Evolutionary conservation across 371 early-diverging fungal genomes (phyloP), one percentile per base, ranked within the genome.

Genomic region (Fennellomyces sp.): DNA sequence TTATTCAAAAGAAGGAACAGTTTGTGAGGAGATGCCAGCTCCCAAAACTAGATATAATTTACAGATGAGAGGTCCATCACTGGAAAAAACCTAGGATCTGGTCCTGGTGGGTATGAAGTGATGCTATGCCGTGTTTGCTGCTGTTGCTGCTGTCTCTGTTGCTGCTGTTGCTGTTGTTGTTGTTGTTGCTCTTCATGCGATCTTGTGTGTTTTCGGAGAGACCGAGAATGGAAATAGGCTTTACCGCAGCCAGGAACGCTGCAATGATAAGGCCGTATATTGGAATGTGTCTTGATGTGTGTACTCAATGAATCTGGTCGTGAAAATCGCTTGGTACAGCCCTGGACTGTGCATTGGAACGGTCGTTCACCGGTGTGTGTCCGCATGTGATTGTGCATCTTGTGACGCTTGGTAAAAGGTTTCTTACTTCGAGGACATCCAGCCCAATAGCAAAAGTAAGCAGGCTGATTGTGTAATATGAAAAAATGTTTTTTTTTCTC

Each of bases 401-500:
- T 93, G 76, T 95, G 96, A 11, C 96, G 78, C 66, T 95, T 94
- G 26, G 90, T 83, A 69, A 95, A 95, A 10, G 94, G 92, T 63
- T 86, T 85, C 60, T 81, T 76, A 58, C 75, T 73, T 41, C 96
- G 86, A 27, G 81, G 78, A 68, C 96, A 95, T 25, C 83, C 88
- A 52, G 83, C 78, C 96, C 96, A 95, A 51, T 80, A 78, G 66
- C 96, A 95, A 47, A 78, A 76, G 71, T 95, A 95, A 38, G 82
- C 83, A 52, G 91, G 45, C 45, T 45, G n/a, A 45, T 39, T 39
- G 10, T 39, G 5, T 39, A 10, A 4, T 39, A 10, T 11, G 11
- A 45, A 23, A 45, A 45, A 45, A 12, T 15, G 45, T 41, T 41
- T 8, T 13, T 41, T 13, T 2, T 41, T 13, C 41, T 13, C 41